Conservation (phyloP, 352 stramenopile genomes). For the Pseudoperonospora humuli region DNA sequence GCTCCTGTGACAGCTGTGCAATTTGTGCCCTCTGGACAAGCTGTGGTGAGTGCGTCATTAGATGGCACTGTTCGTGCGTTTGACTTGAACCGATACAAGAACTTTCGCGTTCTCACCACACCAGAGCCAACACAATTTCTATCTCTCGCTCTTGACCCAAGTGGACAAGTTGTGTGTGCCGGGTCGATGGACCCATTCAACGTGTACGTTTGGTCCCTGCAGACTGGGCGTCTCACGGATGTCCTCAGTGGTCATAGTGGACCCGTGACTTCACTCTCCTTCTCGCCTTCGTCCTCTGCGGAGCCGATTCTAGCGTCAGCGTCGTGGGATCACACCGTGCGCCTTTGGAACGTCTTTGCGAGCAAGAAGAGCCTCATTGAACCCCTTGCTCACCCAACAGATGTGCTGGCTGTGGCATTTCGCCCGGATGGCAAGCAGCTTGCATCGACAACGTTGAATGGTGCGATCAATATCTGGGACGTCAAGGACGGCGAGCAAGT, state of each 20-base stretch:
- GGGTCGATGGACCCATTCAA: slow-evolving; percentile 95
- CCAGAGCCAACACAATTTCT: slow-evolving; percentile 97
- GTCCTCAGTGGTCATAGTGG: slow-evolving; percentile 97
- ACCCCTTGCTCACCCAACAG: slow-evolving; percentile 92
- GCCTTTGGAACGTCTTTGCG: slow-evolving; percentile 99
- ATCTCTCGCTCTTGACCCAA: slow-evolving; percentile 95
- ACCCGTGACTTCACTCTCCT: slow-evolving; percentile 92
- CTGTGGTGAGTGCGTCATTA: slow-evolving; percentile 93
- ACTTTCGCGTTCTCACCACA: slow-evolving; percentile 97
- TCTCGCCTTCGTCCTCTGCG: slow-evolving; percentile 71
- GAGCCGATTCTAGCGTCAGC: slow-evolving; percentile 90
- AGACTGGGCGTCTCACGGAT: slow-evolving; percentile 95
- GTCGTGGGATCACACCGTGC: slow-evolving; percentile 98
- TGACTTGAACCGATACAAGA: slow-evolving; percentile 98
- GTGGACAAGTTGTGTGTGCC: slow-evolving; percentile 93
- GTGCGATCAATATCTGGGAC: slow-evolving; percentile 96
- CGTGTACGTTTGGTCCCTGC: slow-evolving; percentile 97
- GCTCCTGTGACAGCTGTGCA: slow-evolving; percentile 94
- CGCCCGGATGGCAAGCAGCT: slow-evolving; percentile 96
- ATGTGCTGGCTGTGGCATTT: slow-evolving; percentile 96
- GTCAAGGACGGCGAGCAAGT: slow-evolving; percentile 92
- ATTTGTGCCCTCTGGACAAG: slow-evolving; percentile 90
- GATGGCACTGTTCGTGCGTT: slow-evolving; percentile 98
- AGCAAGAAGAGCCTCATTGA: slow-evolving; percentile 93
- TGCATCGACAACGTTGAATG: slow-evolving; percentile 93